phyloP scores from a whole-genome alignment of 1,284 basidiomycete species.

The Ganoderma leucocontextum region DNA sequence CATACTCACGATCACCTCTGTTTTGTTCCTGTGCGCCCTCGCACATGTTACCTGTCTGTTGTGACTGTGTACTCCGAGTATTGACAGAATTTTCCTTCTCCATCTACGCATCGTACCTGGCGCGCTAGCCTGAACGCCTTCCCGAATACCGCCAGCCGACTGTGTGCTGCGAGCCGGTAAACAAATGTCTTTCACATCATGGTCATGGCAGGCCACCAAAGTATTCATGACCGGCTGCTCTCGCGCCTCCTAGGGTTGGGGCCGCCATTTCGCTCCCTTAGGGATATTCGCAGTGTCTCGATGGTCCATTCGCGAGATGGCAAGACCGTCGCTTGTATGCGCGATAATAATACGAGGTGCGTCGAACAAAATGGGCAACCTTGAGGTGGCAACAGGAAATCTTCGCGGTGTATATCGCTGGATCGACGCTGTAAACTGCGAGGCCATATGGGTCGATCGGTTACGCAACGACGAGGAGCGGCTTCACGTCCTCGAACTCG shows the following conservation, averaged over 20 bases:
- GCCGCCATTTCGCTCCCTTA: too few relatives aligned
- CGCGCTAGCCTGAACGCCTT: too few relatives aligned
- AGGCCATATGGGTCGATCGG: neutral
- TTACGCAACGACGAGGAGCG: neutral
- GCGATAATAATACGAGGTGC: too few relatives aligned
- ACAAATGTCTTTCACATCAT: neutral
- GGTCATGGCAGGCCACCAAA: neutral
- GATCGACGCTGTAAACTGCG: neutral
- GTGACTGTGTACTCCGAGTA: neutral
- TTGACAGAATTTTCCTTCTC: neutral
- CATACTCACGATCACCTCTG: neutral
- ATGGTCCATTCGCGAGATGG: too few relatives aligned
- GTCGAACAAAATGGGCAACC: too few relatives aligned
- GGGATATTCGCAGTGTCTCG: too few relatives aligned
- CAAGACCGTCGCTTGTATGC: too few relatives aligned
- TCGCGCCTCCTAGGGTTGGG: too few relatives aligned
- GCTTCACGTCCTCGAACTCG: neutral
- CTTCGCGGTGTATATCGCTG: too few relatives aligned
- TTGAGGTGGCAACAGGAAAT: too few relatives aligned
- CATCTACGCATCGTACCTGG: neutral
- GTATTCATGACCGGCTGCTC: too few relatives aligned
- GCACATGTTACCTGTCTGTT: neutral
- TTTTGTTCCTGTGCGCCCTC: neutral
- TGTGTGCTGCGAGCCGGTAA: neutral
- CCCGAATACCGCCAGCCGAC: too few relatives aligned